Percentiles rank a stretch among this genome's conserved stretches.
These are phyloP conservation scores for Xylaria sp. DNA, from an alignment of 2,329 filamentous ascomycete genomes.

Conservation along the genomic window DNA sequence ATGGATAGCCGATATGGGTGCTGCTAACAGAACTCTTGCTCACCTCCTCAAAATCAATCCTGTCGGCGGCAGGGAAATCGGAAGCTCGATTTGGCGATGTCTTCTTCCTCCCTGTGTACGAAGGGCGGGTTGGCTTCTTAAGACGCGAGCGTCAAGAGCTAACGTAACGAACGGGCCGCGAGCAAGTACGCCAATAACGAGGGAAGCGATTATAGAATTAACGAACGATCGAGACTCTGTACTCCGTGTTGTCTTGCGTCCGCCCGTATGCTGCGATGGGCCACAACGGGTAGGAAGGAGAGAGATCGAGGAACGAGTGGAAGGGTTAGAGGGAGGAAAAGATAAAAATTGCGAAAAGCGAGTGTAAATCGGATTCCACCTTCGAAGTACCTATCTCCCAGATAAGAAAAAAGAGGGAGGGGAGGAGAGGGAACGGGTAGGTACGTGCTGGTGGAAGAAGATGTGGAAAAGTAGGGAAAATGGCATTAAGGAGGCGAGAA, in stretches of 20 bases:
- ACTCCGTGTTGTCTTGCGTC: conserved; percentile 17
- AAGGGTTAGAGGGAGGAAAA: conserved; percentile 16
- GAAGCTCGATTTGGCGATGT: not conserved
- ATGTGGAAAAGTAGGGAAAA: conserved; percentile 30
- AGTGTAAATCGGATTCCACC: conserved; percentile 29
- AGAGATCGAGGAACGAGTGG: conserved; percentile 7
- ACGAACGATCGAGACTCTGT: conserved; percentile 26
- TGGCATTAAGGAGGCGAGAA: conserved; percentile 27
- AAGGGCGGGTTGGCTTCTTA: conserved; percentile 8
- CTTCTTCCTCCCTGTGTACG: conserved; percentile 1
- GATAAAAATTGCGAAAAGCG: conserved; percentile 24
- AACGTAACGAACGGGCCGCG: conserved; percentile 1
- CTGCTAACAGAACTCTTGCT: conserved; percentile 4
- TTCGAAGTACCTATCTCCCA: conserved; percentile 9
- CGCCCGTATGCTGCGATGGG: conserved; percentile 14
- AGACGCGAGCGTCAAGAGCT: not conserved
- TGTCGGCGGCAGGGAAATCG: not conserved
- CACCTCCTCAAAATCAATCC: conserved; percentile 9
- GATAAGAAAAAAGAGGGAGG: conserved; percentile 22
- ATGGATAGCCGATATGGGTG: not conserved
- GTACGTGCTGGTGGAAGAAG: conserved; percentile 18
- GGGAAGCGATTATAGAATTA: conserved; percentile 13
- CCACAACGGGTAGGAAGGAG: conserved; percentile 19
- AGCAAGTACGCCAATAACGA: conserved; percentile 11
- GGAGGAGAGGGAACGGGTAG: conserved; percentile 16